Conservation (phyloP, 176 grass and related monocot species). For the Echinochloa phyllopogon region DNA sequence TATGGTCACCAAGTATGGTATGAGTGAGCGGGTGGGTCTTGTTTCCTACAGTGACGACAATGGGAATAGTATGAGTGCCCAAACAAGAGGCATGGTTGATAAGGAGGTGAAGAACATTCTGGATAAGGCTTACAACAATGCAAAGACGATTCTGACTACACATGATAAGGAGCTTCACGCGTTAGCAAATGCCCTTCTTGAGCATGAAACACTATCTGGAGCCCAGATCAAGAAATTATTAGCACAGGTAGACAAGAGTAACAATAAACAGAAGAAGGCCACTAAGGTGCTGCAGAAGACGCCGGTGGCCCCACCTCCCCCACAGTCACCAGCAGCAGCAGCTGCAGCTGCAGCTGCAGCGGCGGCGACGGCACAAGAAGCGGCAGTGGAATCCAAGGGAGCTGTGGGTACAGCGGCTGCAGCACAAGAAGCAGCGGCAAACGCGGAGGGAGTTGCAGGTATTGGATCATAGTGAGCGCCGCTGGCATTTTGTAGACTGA, state of each 20-base stretch:
- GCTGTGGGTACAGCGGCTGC: constrained; percentile 58
- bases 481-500: not conserved
- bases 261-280: constrained; percentile 43
- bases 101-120: constrained; percentile 84
- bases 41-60: constrained; percentile 69
- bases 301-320: constrained; percentile 28
- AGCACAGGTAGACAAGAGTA: constrained; percentile 45
- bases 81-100: constrained; percentile 78
- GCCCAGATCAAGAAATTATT: constrained; percentile 80
- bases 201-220: constrained; percentile 77
- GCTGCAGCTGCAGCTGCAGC: constrained; percentile 43
- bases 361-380: constrained; percentile 61
- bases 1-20: constrained; percentile 80
- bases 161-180: constrained; percentile 78
- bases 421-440: constrained; percentile 57
- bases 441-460: constrained; percentile 49
- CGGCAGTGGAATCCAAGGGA: constrained; percentile 69
- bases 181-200: constrained; percentile 77
- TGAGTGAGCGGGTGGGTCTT: constrained; percentile 76
- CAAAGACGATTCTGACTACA: constrained; percentile 72
- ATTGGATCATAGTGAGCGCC: constrained; percentile 62
- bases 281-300: constrained; percentile 45
- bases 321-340: constrained; percentile 48
- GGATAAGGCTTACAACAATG: constrained; percentile 85
- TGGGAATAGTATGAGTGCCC: constrained; percentile 76